Conservation (phyloP, 345 rosid genomes). For the Lenwebbia sp. region DNA sequence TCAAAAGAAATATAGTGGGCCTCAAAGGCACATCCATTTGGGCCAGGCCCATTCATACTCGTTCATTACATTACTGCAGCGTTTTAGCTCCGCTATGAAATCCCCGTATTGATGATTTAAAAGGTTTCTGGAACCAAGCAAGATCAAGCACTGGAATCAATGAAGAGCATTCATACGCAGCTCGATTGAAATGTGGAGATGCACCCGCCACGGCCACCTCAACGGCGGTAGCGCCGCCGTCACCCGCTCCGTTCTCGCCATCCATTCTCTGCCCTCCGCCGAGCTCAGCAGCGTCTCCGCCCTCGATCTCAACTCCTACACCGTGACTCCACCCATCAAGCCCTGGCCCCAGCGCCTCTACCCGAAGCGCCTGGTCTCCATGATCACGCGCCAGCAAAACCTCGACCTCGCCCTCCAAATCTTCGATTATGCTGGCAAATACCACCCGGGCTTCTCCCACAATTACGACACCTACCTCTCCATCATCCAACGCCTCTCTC, state of each 20-base stretch:
- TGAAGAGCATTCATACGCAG: no score
- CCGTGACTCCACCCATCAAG: constrained; percentile 64
- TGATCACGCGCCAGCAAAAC: constrained; percentile 71
- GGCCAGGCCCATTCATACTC: no score
- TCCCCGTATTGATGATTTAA: no score
- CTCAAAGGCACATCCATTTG: no score
- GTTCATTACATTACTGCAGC: no score
- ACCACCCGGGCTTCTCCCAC: constrained; percentile 55
- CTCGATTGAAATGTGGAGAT: neutral
- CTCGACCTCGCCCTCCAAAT: constrained; percentile 85
- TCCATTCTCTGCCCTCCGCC: neutral
- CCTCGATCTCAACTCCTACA: constrained; percentile 20
- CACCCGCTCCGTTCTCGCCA: neutral
- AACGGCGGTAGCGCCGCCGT: neutral
- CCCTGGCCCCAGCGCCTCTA: constrained; percentile 80
- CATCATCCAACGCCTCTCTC: constrained; percentile 66
- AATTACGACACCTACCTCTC: constrained; percentile 68
- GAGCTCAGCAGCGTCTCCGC: neutral
- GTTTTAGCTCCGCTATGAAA: no score
- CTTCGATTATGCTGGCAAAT: constrained; percentile 71
- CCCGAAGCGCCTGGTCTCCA: constrained; percentile 64
- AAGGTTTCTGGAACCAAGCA: no score
- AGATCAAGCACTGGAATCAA: no score
- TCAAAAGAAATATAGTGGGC: no score
- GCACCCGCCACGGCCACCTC: neutral